Evolutionary conservation across 1,139 yeast species (phyloP), one percentile per base, ranked within the genome.

Genomic region (Candida labiduridarum): DNA sequence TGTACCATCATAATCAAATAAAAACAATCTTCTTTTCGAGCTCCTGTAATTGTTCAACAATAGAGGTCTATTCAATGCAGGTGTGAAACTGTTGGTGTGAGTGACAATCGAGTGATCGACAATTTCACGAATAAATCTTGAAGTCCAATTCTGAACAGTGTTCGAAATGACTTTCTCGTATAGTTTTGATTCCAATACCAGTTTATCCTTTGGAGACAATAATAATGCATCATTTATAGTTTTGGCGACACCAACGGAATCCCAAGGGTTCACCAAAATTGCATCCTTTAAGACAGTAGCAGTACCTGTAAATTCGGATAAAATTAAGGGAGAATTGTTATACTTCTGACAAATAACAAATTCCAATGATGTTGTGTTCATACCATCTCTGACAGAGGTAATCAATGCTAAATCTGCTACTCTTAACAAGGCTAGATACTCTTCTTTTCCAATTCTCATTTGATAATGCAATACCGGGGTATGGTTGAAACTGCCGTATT

Each of bases 1-100:
- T 0, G 99, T 94, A 29, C 99, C 99, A 66, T 94, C 99, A 65
- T 94, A 94, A 69, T 94, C 99, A 71, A 95, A 92, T 59, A 94
- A 69, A 60, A 94, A 91, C 53, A 94, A 71, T 54, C 99, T 80
- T 61, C 88, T 79, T 29, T 80, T 56, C 1, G 97, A 83, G 16
- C 69, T 60, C 44, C 78, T 67, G 67, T 89, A 94, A 49, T 81
- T 79, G 31, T 78, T 74, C 57, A 89, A 71, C 51, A 87, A 68
- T 16, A 79, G 66, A 2, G 95, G 92, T 52, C 89, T 76, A 64
- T 92, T 90, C 59, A 94, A 77, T 27, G 94, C 86, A 1, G 99
- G 98, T 0, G 98, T 94, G 55, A 84, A 80, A 57, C 82, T 83
- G 14, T 72, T 71, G 43, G 72, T 73, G 49, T 72, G 75, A 60